Evolutionary conservation across 2,329 filamentous ascomycete species (phyloP), one percentile per base, ranked within the genome.

Genomic region (Fusarium pseudoanthophilum): DNA sequence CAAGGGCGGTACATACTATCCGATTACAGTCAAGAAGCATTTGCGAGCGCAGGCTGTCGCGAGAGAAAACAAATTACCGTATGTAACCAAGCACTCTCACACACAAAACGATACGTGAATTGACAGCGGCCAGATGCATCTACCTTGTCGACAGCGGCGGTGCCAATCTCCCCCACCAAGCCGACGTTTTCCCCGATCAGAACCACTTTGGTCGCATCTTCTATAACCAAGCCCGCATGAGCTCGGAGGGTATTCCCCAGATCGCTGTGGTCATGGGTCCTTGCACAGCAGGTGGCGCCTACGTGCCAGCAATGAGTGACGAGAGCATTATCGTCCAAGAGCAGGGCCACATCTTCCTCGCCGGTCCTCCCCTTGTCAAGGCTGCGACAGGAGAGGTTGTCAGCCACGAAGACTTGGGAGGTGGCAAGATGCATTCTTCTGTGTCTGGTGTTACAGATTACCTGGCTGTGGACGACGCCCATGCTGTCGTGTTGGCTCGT

Each of bases 201-300:
- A 94, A 98, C 61, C 95, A 98, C 82, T 98, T 99, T 80, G 95
- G 95, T 40, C 93, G 95, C 74, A 97, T 98, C 80, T 99, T 99
- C 87, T 99, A 93, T 87, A 98, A 99, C 84, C 95, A 99, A 83
- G 95, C 96, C 6, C 88, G 94, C 78, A 97, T 98, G 95, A 96
- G 93, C 75, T 89, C 92, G 4, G 85, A 92, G 75, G 94, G 95
- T 9, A 97, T 98, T 70, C 95, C 95, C 2, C 95, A 98, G 80
- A 93, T 99, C 76, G 92, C 94, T 15, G 94, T 98, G 5, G 95
- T 99, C 52, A 98, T 99, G 95, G 95, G 95, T 2, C 93, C 95
- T 48, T 99, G 96, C 84, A 99, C 96, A 2, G 95, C 95, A 4
- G 95, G 95, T 57, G 95, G 95, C 53, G 95, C 95, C 30, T 98